Evolutionary conservation across 352 stramenopile genomes (phyloP).

Genomic region (Phytophthora pisi): DNA sequence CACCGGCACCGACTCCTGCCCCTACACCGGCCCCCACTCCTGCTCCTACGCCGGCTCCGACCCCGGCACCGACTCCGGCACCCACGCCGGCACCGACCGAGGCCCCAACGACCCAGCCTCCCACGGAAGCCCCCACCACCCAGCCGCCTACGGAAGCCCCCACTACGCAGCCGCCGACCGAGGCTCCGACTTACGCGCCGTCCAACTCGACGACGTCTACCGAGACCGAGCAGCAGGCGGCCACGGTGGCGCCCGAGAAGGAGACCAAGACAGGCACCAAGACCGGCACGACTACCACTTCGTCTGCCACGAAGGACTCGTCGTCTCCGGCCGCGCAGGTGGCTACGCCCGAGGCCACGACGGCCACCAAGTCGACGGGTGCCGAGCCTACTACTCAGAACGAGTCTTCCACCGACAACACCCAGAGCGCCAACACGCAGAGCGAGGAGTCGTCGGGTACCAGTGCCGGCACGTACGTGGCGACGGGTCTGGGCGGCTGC

Average conservation of each 20-base stretch:
- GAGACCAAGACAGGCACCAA: slow-evolving; percentile 11
- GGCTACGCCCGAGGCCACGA: slow-evolving; percentile 19
- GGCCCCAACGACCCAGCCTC: slow-evolving; percentile 1
- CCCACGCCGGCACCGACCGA: slow-evolving; percentile 10
- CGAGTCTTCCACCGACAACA: slow-evolving; percentile 1
- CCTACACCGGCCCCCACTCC: slow-evolving; percentile 2
- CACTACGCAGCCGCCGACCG: not conserved
- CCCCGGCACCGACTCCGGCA: not conserved
- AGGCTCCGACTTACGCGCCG: slow-evolving; percentile 3
- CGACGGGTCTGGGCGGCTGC: slow-evolving; percentile 20
- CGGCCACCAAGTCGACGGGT: slow-evolving; percentile 5
- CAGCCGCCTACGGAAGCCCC: slow-evolving; percentile 13
- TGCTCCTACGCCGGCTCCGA: slow-evolving; percentile 6
- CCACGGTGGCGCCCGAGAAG: slow-evolving; percentile 21
- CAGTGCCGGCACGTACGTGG: slow-evolving; percentile 18
- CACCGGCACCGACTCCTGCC: not conserved
- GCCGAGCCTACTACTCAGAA: too few relatives aligned
- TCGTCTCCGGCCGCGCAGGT: slow-evolving; percentile 4
- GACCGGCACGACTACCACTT: slow-evolving; percentile 3
- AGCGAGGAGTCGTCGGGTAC: not conserved
- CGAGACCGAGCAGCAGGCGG: slow-evolving; percentile 22
- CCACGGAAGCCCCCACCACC: slow-evolving; percentile 8
- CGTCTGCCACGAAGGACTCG: not conserved
- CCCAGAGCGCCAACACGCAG: slow-evolving; percentile 25
- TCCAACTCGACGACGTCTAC: slow-evolving; percentile 27